A percentile compares a stretch with the other conserved stretches of the same genome.
Evolutionary conservation across 2,329 filamentous ascomycete genomes (phyloP).

Genomic region (Coniochaeta pulveracea): DNA sequence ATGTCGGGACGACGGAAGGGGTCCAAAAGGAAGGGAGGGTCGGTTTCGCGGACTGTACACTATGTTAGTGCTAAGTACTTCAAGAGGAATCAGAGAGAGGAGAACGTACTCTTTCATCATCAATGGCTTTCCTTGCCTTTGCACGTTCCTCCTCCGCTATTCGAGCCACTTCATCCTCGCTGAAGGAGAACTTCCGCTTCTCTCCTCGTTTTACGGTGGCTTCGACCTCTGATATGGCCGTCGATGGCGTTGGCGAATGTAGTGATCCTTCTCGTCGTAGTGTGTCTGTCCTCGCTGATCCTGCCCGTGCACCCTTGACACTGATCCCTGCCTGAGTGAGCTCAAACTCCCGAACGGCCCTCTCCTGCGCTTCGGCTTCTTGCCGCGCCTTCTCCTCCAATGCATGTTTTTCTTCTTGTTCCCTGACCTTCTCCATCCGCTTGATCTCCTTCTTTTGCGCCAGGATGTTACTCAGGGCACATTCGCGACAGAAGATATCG

Average conservation of each 20-base stretch:
- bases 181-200: conserved; percentile 71
- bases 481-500: conserved; percentile 92
- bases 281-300: conserved; percentile 13
- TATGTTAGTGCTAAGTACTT: conserved; percentile 3
- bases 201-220: conserved; percentile 27
- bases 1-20: conserved; percentile 66
- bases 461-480: conserved; percentile 81
- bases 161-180: conserved; percentile 62
- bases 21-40: conserved; percentile 86
- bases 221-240: conserved; percentile 20
- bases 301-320: conserved; percentile 20
- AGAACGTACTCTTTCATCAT: conserved; percentile 54
- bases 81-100: not conserved
- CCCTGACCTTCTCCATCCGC: conserved; percentile 56
- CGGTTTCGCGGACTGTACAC: conserved; percentile 44
- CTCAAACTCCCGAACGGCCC: conserved; percentile 75
- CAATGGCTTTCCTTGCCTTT: conserved; percentile 58
- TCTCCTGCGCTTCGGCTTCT: conserved; percentile 57
- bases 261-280: not conserved
- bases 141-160: conserved; percentile 59
- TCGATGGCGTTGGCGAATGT: conserved; percentile 11
- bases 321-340: conserved; percentile 63
- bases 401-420: conserved; percentile 49
- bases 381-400: conserved; percentile 47
- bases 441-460: conserved; percentile 88